Conservation (phyloP, 345 rosid species). For the Luvunga scandens region DNA sequence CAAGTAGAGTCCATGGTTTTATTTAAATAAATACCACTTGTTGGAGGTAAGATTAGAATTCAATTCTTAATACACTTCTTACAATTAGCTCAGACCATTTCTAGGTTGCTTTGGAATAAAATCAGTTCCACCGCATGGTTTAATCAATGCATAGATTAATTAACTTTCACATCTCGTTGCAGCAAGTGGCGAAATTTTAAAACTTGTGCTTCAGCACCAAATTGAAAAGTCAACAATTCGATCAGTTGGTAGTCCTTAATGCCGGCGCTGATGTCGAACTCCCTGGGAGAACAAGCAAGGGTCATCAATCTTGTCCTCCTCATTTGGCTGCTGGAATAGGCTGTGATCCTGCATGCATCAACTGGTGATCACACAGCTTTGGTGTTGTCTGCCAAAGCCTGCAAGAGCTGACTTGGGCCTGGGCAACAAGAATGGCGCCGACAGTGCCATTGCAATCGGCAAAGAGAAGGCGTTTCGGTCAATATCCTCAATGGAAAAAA, state of each 20-base stretch:
- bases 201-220: slow-evolving; percentile 26
- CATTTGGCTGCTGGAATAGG: slow-evolving; percentile 37
- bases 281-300: slow-evolving; percentile 29
- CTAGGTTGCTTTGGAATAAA: not conserved
- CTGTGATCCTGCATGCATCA: slow-evolving; percentile 16
- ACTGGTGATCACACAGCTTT: slow-evolving; percentile 28
- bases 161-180: not conserved
- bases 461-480: too few relatives aligned
- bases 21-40: slow-evolving; percentile 12
- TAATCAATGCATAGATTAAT: not conserved
- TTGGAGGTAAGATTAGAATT: slow-evolving; percentile 23
- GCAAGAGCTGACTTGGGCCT: too few relatives aligned
- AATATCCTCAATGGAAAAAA: too few relatives aligned
- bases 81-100: not conserved
- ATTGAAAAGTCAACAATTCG: slow-evolving; percentile 16
- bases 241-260: slow-evolving; percentile 14
- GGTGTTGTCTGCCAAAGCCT: slow-evolving; percentile 31
- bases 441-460: too few relatives aligned
- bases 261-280: slow-evolving; percentile 28
- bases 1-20: too few relatives aligned
- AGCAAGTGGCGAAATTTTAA: slow-evolving; percentile 24
- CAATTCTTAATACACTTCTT: not conserved
- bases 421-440: too few relatives aligned
- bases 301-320: slow-evolving; percentile 27
- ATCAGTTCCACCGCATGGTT: not conserved